phyloP scores from a whole-genome alignment of 768 basidiomycete species.

The Phaeolepiota aurea region DNA sequence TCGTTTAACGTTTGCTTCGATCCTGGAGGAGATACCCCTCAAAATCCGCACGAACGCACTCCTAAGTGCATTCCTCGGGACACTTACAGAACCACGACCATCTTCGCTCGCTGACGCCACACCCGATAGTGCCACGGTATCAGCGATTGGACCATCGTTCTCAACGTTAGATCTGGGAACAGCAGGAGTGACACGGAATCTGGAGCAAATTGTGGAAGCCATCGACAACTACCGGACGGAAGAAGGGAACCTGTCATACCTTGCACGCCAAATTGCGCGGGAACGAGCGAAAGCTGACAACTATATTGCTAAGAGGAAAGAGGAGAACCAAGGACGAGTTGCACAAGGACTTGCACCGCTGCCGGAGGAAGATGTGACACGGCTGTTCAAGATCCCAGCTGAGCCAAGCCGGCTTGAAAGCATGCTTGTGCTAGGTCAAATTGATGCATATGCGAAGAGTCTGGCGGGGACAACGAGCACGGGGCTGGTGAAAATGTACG shows the following conservation, averaged over 20 bases:
- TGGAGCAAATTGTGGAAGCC: conserved; percentile 81
- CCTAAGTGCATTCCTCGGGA: conserved; percentile 69
- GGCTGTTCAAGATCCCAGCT: conserved; percentile 80
- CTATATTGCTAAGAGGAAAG: conserved; percentile 77
- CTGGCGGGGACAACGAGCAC: conserved; percentile 55
- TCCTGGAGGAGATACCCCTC: conserved; percentile 81
- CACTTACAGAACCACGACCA: conserved; percentile 41
- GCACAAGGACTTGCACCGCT: conserved; percentile 80
- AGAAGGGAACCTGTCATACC: conserved; percentile 87
- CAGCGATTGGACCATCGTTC: conserved; percentile 53
- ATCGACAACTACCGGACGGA: conserved; percentile 84
- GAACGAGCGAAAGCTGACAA: conserved; percentile 76
- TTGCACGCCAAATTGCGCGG: conserved; percentile 79
- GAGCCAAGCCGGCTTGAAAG: conserved; percentile 88
- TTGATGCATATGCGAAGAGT: conserved; percentile 78
- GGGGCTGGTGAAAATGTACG: conserved; percentile 84
- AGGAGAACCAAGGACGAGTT: conserved; percentile 74
- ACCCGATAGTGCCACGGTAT: conserved; percentile 26
- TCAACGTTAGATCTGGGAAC: conserved; percentile 64
- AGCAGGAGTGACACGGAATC: conserved; percentile 59
- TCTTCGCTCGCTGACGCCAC: conserved; percentile 27
- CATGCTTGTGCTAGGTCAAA: conserved; percentile 77
- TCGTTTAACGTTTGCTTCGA: conserved; percentile 76
- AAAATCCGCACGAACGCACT: conserved; percentile 78
- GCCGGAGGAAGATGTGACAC: conserved; percentile 78